Evolutionary conservation across 805 yeast species (phyloP), one percentile per base, ranked within the genome.

Genomic region (Naumovozyma baii): DNA sequence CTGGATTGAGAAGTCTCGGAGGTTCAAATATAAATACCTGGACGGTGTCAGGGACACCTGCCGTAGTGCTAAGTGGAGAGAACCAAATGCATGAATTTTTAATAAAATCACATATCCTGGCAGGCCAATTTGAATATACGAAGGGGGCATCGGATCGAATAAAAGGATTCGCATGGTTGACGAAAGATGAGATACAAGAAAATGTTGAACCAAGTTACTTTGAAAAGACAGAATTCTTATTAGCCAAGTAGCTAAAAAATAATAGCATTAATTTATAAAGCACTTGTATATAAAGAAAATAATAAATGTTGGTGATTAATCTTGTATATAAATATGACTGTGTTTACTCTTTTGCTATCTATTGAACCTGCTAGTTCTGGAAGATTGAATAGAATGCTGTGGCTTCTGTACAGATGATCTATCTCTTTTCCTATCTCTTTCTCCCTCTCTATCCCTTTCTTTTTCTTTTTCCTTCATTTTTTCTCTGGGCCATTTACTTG

Each of bases 1-100:
- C 71, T 36, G 94, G 94, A 0, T 64, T 92, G 40, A 72, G 76
- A 57, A 51, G 61, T 17, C 52, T 83, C 16, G 95, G 95, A 15
- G 95, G 95, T 25, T 74, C 69, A 9, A 60, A 70, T 40, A 74
- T 92, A 57, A 83, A 86, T 63, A 81, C 86, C 33, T 90, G 94
- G 84, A 76, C 83, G 16, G 95, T 92, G n/a, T 86, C 97, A 18
- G 76, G 75, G 41, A 82, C 82, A 4, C 97, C 98, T 31, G 80
- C 88, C 32, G 87, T 80, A 33, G 76, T 81, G 1, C 55, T 80
- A 45, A 68, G 74, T 48, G 70, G 66, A 45, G 38, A 45, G 10
- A 43, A 50, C 5, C 49, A 42, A 12, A 49, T 56, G 1, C 57
- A 48, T 9, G 90, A 83, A 51, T 92, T 79, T 56, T 67, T 83